Percentiles rank a stretch among this genome's conserved stretches.
phyloP scores from a whole-genome alignment of 73 alveolate species.

The Effrenium voratum region DNA sequence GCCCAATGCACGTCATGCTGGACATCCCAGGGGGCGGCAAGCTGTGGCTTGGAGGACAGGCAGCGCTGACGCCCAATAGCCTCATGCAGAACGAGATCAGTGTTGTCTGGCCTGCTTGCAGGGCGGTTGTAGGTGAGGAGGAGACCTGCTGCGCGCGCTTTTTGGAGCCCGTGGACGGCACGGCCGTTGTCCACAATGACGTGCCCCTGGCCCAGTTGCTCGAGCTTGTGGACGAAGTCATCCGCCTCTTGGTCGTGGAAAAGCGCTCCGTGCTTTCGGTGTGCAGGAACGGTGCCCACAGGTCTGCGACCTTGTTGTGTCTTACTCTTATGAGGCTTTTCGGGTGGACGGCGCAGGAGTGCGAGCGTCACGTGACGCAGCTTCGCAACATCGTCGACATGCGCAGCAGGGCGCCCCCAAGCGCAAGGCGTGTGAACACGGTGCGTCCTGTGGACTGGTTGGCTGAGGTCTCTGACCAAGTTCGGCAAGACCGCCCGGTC shows the following conservation, averaged over 20 bases:
- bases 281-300: constrained; percentile 33
- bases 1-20: constrained; percentile 25
- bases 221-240: background rate
- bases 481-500: no score
- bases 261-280: background rate
- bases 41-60: constrained; percentile 26
- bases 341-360: background rate
- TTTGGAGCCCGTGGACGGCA: background rate
- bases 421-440: background rate
- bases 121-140: background rate
- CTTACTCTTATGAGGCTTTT: background rate
- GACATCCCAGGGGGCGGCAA: background rate
- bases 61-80: background rate
- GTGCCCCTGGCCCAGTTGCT: background rate
- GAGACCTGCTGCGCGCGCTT: background rate
- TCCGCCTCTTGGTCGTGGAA: background rate
- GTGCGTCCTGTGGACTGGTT: background rate
- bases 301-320: background rate
- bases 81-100: background rate
- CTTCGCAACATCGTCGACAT: constrained; percentile 40
- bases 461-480: background rate
- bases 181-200: constrained; percentile 1
- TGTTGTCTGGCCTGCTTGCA: constrained; percentile 29
- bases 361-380: background rate
- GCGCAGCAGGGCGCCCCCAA: constrained; percentile 2